A percentile compares a stretch with the other conserved stretches of the same genome.
phyloP scores from a whole-genome alignment of 768 basidiomycete species.

The Naganishia onofrii region DNA sequence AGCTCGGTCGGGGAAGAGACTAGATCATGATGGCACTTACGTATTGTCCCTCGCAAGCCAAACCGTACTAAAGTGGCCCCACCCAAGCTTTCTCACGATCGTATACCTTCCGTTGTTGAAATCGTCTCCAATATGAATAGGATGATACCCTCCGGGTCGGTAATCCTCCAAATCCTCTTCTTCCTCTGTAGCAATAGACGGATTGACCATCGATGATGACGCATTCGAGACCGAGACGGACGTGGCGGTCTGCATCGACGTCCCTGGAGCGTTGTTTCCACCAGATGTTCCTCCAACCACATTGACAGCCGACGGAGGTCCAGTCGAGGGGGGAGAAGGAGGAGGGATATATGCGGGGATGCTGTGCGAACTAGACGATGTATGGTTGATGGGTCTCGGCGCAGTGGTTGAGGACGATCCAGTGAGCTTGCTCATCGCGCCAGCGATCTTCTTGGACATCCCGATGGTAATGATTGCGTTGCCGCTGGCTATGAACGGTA shows the following conservation, averaged over 20 bases:
- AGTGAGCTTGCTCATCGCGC: conserved; percentile 24
- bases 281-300: not conserved
- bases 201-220: conserved; percentile 24
- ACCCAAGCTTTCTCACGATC: conserved; percentile 83
- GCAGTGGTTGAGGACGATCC: conserved; percentile 21
- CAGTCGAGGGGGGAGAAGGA: conserved; percentile 17
- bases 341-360: conserved; percentile 3
- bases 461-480: not conserved
- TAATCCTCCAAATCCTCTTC: conserved; percentile 87
- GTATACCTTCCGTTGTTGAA: conserved; percentile 82
- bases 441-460: conserved; percentile 19
- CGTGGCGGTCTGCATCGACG: conserved; percentile 13
- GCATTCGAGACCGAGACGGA: conserved; percentile 22
- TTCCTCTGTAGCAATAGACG: conserved; percentile 50
- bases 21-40: conserved; percentile 39
- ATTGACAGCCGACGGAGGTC: conserved; percentile 4
- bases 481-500: not conserved
- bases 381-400: conserved; percentile 14
- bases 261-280: not conserved
- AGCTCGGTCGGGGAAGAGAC: not conserved
- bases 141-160: conserved; percentile 61
- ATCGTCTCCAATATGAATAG: conserved; percentile 73
- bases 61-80: conserved; percentile 53
- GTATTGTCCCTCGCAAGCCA: conserved; percentile 52
- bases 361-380: conserved; percentile 10